Base-by-base conservation (phyloP, 345 rosid genomes). In the Corchorus olitorius region DNA sequence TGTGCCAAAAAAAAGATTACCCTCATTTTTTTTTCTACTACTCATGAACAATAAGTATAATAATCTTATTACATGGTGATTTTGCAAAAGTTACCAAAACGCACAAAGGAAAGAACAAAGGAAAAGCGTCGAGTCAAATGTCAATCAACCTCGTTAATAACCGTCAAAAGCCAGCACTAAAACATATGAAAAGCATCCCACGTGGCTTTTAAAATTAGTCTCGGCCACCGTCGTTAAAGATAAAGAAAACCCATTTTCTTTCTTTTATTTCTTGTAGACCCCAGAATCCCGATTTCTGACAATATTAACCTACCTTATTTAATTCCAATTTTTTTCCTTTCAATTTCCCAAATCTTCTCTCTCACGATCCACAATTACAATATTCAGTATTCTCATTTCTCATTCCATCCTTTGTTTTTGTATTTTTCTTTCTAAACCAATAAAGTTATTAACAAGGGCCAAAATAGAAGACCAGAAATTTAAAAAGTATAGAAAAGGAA, bases 381-480 rank as follows among this genome's bases (percentile, higher is more conserved):
- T 45, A 6, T 8, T 8, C 6, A 6, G 48, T 8, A 6, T 6
- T 7, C 10, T 1, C 79, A 65, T 81, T 6, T 7, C 10, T 1
- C 79, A 65, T 81, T 77, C 75, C 66, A 62, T 78, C 65, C 61
- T 67, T 63, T 81, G 81, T 77, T 68, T 58, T 75, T 80, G 69
- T 75, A 20, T 10, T 33, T 33, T 43, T 58, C 27, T 70, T 4
- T n/a, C 35, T 67, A 3, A 7, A 22, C 37, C 53, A 43, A 54
- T 48, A 34, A 20, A 17, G 14, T 17, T 41, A 19, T 34, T 37
- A 20, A 14, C 15, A 46, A 17, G 16, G 70, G 77, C 80, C 70
- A 65, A 85, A 81, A 72, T 79, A 75, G 77, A 78, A 79, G 77
- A 68, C 43, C 43, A 76, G 78, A 66, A 75, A 81, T 70, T 53